phyloP scores from a whole-genome alignment of 78 protist species.

The Dictyostelium capitatum region DNA sequence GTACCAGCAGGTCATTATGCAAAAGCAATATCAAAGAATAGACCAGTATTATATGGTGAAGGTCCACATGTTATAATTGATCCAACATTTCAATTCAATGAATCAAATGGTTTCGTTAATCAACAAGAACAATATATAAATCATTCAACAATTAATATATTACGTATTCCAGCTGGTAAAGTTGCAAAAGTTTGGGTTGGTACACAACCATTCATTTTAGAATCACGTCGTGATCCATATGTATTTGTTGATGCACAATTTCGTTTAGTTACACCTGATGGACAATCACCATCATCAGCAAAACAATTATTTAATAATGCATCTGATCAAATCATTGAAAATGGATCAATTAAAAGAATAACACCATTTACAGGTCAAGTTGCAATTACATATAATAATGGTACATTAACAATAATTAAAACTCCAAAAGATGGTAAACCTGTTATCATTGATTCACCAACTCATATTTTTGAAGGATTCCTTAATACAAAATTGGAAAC shows the following conservation, averaged over 20 bases:
- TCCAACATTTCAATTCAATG: slow-evolving; percentile 51
- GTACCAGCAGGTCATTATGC: slow-evolving; percentile 73
- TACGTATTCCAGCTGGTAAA: slow-evolving; percentile 64
- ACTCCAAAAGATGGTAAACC: slow-evolving; percentile 64
- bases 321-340: slow-evolving; percentile 16
- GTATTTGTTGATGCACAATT: slow-evolving; percentile 56
- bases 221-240: slow-evolving; percentile 58
- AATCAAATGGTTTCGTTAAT: slow-evolving; percentile 21
- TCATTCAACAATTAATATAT: slow-evolving; percentile 46
- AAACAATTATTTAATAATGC: slow-evolving; percentile 4
- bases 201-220: slow-evolving; percentile 59
- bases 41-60: slow-evolving; percentile 69
- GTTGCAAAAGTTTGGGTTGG: slow-evolving; percentile 71
- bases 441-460: slow-evolving; percentile 43
- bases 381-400: slow-evolving; percentile 65
- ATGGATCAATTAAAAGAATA: slow-evolving; percentile 63
- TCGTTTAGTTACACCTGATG: slow-evolving; percentile 14
- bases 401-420: slow-evolving; percentile 49
- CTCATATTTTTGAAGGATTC: slow-evolving; percentile 58
- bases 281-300: neutral
- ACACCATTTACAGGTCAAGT: slow-evolving; percentile 45
- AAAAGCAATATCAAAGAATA: slow-evolving; percentile 31
- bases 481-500: slow-evolving; percentile 36
- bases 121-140: slow-evolving; percentile 54
- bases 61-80: slow-evolving; percentile 80